Evolutionary conservation across 257 asterid species (phyloP).

Genomic region (Nicotiana obtusifolia): DNA sequence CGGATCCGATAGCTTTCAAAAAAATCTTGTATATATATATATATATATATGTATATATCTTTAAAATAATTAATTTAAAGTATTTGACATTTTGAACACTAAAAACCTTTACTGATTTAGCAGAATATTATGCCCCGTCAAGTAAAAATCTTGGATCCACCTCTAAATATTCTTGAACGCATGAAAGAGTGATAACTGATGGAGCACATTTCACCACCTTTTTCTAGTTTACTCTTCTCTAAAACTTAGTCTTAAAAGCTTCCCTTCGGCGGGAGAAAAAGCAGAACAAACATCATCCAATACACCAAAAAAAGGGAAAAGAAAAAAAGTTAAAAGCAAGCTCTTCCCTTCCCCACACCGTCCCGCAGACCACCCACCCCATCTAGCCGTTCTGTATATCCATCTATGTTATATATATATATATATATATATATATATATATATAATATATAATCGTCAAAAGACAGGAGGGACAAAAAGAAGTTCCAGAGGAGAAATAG

Average conservation of each 20-base stretch:
- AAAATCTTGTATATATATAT: no score
- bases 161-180: background rate
- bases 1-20: no score
- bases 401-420: background rate
- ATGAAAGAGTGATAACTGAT: background rate
- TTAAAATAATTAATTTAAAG: no score
- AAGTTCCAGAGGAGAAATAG: no score
- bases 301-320: background rate
- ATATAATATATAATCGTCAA: background rate
- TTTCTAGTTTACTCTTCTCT: no score
- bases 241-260: no score
- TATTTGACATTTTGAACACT: no score
- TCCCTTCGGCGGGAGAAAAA: slow-evolving; percentile 1
- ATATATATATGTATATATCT: no score
- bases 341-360: background rate
- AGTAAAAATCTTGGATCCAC: no score
- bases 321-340: background rate
- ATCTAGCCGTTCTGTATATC: background rate
- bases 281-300: background rate
- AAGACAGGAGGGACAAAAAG: background rate
- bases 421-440: background rate
- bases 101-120: no score
- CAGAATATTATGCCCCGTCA: no score
- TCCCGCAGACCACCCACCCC: background rate
- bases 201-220: background rate